Percentiles rank a stretch among this genome's conserved stretches.
Evolutionary conservation across 345 rosid genomes (phyloP).

Genomic region (Eucalyptus paniculata): DNA sequence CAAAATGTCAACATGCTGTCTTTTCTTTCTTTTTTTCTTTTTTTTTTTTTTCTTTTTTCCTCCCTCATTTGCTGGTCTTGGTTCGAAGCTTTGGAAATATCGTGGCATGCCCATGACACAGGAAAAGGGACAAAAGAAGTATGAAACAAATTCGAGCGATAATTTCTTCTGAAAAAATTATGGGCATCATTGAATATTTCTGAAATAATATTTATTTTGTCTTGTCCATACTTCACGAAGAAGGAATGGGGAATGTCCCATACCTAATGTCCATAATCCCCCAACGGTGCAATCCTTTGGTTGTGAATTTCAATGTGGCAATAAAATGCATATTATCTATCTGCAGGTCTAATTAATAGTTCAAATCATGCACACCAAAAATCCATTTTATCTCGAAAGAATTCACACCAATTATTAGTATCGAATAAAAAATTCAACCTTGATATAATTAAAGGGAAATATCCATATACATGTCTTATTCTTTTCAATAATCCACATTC

Average conservation of each 20-base stretch:
- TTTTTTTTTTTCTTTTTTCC: fast-evolving
- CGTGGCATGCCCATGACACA: not conserved
- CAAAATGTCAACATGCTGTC: not conserved
- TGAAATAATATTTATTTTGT: not conserved
- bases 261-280: not conserved
- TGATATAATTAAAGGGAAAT: fast-evolving
- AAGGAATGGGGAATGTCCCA: not conserved
- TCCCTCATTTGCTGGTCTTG: not conserved
- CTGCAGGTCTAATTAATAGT: not conserved
- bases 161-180: not conserved
- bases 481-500: not conserved
- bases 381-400: not conserved
- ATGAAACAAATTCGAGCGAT: not conserved
- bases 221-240: not conserved
- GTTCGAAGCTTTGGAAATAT: not conserved
- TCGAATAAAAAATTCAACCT: not conserved
- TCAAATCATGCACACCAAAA: not conserved
- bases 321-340: not conserved
- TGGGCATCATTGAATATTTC: not conserved
- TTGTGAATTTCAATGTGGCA: not conserved
- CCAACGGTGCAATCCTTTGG: not conserved
- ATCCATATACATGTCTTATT: not conserved
- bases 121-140: not conserved
- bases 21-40: not conserved
- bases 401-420: not conserved